Percentiles rank a stretch among this genome's conserved stretches.
Conservation (phyloP, 768 basidiomycete genomes). For the Suillus plorans region DNA sequence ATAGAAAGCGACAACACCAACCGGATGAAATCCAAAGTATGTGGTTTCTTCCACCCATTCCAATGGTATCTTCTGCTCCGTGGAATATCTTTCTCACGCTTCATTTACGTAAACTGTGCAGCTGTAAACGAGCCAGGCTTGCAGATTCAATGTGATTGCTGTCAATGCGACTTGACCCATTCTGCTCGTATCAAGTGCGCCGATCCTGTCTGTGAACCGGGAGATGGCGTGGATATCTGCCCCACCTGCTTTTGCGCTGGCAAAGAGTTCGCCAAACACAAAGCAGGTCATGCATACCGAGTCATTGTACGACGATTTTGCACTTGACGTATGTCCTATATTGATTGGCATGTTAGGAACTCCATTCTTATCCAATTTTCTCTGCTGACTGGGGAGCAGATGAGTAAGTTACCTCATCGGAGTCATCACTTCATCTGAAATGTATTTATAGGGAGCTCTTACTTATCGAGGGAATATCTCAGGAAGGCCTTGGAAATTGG, state of each 20-base stretch:
- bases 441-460: constrained; percentile 69
- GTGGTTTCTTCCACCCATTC: constrained; percentile 18
- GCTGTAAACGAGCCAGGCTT: constrained; percentile 81
- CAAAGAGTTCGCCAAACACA: constrained; percentile 85
- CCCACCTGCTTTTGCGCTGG: constrained; percentile 91
- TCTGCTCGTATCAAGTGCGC: constrained; percentile 98
- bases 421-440: background rate
- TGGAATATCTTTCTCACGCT: constrained; percentile 27
- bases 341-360: constrained; percentile 57
- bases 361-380: constrained; percentile 96
- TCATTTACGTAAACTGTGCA: constrained; percentile 35
- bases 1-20: constrained; percentile 61
- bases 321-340: constrained; percentile 1
- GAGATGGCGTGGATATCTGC: constrained; percentile 89
- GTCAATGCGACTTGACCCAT: constrained; percentile 88
- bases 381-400: constrained; percentile 96
- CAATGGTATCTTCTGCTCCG: background rate
- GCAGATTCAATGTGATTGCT: constrained; percentile 82
- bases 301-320: constrained; percentile 64
- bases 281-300: constrained; percentile 84
- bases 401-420: constrained; percentile 57
- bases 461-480: constrained; percentile 82
- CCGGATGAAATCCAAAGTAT: constrained; percentile 67
- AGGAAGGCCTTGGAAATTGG: constrained; percentile 95
- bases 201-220: constrained; percentile 68